A percentile compares a stretch with the other conserved stretches of the same genome.
Evolutionary conservation across 208 protist species (phyloP).

Genomic region (Blechomonas ayalai): DNA sequence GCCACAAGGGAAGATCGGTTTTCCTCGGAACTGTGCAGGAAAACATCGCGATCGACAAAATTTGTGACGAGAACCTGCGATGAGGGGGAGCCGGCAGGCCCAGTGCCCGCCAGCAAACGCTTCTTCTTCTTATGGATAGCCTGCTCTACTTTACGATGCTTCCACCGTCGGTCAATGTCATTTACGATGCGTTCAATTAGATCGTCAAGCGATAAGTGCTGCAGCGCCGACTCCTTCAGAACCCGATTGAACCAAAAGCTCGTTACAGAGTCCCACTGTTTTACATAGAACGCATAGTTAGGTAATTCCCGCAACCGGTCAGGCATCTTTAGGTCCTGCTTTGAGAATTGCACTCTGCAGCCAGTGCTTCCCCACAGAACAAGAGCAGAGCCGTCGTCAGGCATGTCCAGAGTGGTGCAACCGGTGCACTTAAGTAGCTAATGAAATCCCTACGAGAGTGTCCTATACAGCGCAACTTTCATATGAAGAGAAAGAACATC

Average conservation of each 20-base stretch:
- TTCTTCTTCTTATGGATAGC: conserved; percentile 58
- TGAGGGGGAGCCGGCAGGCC: conserved; percentile 41
- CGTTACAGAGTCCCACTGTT: conserved; percentile 69
- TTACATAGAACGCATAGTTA: conserved; percentile 63
- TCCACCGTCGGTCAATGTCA: conserved; percentile 62
- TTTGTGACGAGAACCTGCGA: conserved; percentile 58
- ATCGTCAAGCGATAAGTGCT: conserved; percentile 42
- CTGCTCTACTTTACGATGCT: conserved; percentile 37
- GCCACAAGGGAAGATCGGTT: conserved; percentile 16
- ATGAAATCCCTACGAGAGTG: too few relatives aligned
- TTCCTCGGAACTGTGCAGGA: conserved; percentile 5
- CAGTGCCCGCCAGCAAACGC: conserved; percentile 24
- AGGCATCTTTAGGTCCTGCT: conserved; percentile 65
- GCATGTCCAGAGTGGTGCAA: too few relatives aligned
- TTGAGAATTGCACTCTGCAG: conserved; percentile 52
- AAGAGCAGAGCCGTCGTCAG: conserved; percentile 23
- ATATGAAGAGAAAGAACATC: too few relatives aligned
- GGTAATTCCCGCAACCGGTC: conserved; percentile 27
- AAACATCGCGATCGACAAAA: conserved; percentile 21
- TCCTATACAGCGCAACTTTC: too few relatives aligned
- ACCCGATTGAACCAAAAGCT: conserved; percentile 76
- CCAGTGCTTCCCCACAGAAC: conserved; percentile 80
- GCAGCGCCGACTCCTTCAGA: conserved; percentile 52
- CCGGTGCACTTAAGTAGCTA: too few relatives aligned
- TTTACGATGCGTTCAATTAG: conserved; percentile 46